A percentile compares a stretch with the other conserved stretches of the same genome.
Evolutionary conservation across 1,284 basidiomycete species (phyloP).

Genomic region (Ustilago curta): DNA sequence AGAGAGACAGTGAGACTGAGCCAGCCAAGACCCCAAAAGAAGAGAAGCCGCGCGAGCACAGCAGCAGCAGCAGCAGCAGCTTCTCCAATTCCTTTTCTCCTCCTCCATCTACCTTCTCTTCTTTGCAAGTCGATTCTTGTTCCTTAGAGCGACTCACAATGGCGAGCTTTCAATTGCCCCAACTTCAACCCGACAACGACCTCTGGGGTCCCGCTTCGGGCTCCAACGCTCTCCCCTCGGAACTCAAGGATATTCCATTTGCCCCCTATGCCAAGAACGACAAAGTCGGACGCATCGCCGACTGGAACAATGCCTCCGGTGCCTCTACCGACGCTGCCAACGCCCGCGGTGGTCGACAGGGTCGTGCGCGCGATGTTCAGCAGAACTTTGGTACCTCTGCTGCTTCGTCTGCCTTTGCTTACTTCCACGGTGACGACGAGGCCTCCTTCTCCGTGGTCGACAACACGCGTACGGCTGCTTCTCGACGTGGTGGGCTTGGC

Average conservation of each 20-base stretch:
- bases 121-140: constrained; percentile 11
- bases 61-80: no score
- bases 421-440: constrained; percentile 98
- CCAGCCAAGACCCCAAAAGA: neutral
- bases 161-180: constrained; percentile 63
- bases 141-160: constrained; percentile 33
- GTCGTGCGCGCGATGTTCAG: constrained; percentile 56
- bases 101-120: constrained; percentile 15
- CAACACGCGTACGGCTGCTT: constrained; percentile 72
- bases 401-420: constrained; percentile 86
- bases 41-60: neutral
- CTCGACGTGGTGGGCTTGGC: constrained; percentile 70
- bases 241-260: constrained; percentile 73
- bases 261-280: constrained; percentile 98
- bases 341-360: constrained; percentile 50
- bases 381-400: constrained; percentile 56
- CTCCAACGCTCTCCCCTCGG: constrained; percentile 55
- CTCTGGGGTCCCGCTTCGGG: constrained; percentile 64
- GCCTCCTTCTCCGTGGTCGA: constrained; percentile 97
- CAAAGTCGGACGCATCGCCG: constrained; percentile 95
- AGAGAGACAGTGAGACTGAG: neutral
- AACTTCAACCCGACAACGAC: constrained; percentile 54
- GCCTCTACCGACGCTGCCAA: constrained; percentile 71
- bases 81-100: neutral
- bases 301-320: constrained; percentile 83